Percentiles rank a stretch among this genome's conserved stretches.
phyloP scores from a whole-genome alignment of 2,329 filamentous ascomycete species.

The Nigrograna mackinnonii region DNA sequence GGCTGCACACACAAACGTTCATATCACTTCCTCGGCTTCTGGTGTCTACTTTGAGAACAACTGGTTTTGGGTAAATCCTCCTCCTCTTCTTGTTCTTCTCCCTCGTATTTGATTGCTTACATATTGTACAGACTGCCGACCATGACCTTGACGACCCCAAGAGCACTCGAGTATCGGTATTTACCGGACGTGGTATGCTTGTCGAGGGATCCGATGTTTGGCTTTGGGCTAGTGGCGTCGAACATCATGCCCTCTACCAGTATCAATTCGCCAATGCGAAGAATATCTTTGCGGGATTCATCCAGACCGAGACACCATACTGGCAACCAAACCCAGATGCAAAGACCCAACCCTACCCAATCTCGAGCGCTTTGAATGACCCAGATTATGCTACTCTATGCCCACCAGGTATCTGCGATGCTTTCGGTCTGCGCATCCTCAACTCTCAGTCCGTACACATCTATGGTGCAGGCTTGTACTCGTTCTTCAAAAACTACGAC shows the following conservation, averaged over 20 bases:
- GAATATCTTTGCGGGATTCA: conserved; percentile 79
- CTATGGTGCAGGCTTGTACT: conserved; percentile 70
- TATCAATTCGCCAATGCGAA: conserved; percentile 80
- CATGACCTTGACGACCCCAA: conserved; percentile 83
- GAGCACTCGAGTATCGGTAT: conserved; percentile 77
- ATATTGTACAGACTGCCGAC: conserved; percentile 64
- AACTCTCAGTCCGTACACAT: conserved; percentile 60
- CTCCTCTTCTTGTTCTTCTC: not conserved
- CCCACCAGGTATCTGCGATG: conserved; percentile 33
- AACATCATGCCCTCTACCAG: conserved; percentile 70
- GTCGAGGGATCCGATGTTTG: conserved; percentile 61
- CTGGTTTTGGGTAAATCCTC: conserved; percentile 73
- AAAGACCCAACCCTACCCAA: conserved; percentile 62
- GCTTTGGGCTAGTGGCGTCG: conserved; percentile 69
- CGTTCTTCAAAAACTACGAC: conserved; percentile 69
- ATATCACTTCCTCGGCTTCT: conserved; percentile 58
- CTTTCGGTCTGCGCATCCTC: conserved; percentile 68
- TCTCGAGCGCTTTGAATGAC: conserved; percentile 60
- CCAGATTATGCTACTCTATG: conserved; percentile 64
- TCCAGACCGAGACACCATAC: conserved; percentile 88
- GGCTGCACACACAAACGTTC: conserved; percentile 64
- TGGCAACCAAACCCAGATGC: conserved; percentile 82
- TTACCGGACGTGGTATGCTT: conserved; percentile 81
- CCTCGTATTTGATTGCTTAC: not conserved
- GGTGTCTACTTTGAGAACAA: conserved; percentile 81